A percentile compares a stretch with the other conserved stretches of the same genome.
Evolutionary conservation across 2,329 filamentous ascomycete genomes (phyloP).

Genomic region (Trichophyton simii): DNA sequence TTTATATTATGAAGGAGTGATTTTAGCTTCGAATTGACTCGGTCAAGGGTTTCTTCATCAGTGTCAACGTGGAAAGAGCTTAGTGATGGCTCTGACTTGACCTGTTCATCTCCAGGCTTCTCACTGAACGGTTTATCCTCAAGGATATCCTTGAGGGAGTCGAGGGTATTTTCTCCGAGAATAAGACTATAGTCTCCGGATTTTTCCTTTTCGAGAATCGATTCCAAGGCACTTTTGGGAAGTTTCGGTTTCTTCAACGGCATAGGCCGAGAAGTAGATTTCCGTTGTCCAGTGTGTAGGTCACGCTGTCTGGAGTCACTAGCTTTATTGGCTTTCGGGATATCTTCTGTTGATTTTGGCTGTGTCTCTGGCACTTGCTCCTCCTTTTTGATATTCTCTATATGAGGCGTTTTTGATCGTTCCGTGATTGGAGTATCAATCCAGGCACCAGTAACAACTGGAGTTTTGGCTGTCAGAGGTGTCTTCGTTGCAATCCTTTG

Average conservation of each 20-base stretch:
- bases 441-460: constrained; percentile 35
- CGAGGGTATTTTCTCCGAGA: constrained; percentile 34
- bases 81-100: background rate
- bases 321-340: constrained; percentile 4
- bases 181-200: constrained; percentile 27
- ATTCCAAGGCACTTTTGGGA: constrained; percentile 32
- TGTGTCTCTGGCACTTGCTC: background rate
- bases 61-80: constrained; percentile 3
- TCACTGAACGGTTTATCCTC: constrained; percentile 21
- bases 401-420: constrained; percentile 12
- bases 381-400: constrained; percentile 12
- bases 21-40: constrained; percentile 28
- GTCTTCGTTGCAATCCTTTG: constrained; percentile 21
- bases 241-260: constrained; percentile 26
- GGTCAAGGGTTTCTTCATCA: constrained; percentile 24
- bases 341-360: background rate
- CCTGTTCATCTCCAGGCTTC: constrained; percentile 10
- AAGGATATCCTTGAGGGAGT: constrained; percentile 33
- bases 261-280: constrained; percentile 11
- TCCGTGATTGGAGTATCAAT: constrained; percentile 36
- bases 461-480: constrained; percentile 32
- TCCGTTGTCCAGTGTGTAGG: constrained; percentile 5
- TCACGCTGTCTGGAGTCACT: background rate
- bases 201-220: constrained; percentile 30
- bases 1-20: constrained; percentile 30